These are phyloP conservation scores for Macrophomina phaseolina DNA, from an alignment of 2,329 filamentous ascomycete species.

Conservation along the genomic window DNA sequence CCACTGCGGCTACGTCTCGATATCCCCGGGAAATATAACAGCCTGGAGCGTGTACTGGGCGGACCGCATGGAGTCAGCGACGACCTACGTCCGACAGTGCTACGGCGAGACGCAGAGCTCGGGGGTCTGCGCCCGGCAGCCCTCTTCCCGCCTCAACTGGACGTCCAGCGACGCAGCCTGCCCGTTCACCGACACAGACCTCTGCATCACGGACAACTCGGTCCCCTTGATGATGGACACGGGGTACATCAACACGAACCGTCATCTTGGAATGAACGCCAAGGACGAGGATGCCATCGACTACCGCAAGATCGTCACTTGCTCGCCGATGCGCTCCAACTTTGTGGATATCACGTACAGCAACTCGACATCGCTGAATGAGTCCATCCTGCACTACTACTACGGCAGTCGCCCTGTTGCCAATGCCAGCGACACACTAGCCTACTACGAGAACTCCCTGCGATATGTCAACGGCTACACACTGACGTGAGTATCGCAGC, in stretches of 20 bases:
- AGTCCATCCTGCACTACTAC: neutral
- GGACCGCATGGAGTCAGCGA: neutral
- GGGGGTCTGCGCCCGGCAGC: neutral
- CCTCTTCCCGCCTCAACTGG: neutral
- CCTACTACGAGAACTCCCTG: neutral
- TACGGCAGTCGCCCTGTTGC: neutral
- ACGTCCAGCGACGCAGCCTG: neutral
- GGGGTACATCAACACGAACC: conserved; percentile 7
- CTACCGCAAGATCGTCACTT: conserved; percentile 2
- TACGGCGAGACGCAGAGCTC: neutral
- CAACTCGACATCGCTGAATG: neutral
- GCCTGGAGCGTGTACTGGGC: neutral
- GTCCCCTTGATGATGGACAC: neutral
- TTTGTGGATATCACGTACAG: neutral
- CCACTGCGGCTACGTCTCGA: neutral
- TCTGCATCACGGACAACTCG: neutral
- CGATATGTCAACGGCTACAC: conserved; percentile 3
- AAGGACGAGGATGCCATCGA: neutral
- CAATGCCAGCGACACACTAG: neutral
- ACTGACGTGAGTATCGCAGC: neutral
- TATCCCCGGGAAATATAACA: neutral
- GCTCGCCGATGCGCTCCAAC: neutral
- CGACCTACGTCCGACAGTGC: conserved; percentile 1
- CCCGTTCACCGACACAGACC: neutral
- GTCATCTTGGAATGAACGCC: neutral